Conservation (phyloP, 1,284 basidiomycete genomes). For the Volvariella surrecta region DNA sequence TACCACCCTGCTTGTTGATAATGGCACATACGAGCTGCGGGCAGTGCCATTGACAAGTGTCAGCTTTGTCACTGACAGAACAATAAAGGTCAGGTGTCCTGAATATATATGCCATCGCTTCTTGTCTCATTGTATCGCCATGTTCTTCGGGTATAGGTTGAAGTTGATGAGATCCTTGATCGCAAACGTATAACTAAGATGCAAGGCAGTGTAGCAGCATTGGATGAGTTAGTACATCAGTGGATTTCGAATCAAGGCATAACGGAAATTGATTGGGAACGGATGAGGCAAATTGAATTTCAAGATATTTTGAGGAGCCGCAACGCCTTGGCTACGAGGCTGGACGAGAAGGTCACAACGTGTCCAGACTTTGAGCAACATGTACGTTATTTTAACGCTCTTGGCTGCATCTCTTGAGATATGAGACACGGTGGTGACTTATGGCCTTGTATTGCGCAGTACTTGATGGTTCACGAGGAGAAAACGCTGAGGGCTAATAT, state of each 20-base stretch:
- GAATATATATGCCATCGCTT: slow-evolving; percentile 7
- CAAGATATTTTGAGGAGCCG: slow-evolving; percentile 74
- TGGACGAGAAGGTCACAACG: slow-evolving; percentile 40
- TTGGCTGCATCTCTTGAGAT: no score
- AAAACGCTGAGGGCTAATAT: slow-evolving; percentile 72
- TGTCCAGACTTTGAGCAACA: slow-evolving; percentile 64
- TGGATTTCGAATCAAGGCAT: slow-evolving; percentile 43
- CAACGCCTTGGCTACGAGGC: slow-evolving; percentile 36
- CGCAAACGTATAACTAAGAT: slow-evolving; percentile 58
- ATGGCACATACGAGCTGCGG: slow-evolving; percentile 64
- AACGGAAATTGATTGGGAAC: slow-evolving; percentile 79
- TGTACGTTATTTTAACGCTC: slow-evolving; percentile 41
- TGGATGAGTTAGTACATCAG: slow-evolving; percentile 40
- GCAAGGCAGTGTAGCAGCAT: slow-evolving; percentile 30
- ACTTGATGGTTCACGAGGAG: slow-evolving; percentile 64
- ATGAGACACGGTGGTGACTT: no score
- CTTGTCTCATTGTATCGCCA: slow-evolving; percentile 5
- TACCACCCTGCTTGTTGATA: slow-evolving; percentile 34
- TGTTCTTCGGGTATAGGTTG: slow-evolving; percentile 39
- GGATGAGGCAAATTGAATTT: slow-evolving; percentile 84
- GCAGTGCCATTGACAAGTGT: slow-evolving; percentile 72
- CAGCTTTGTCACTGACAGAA: slow-evolving; percentile 62
- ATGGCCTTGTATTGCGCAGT: slow-evolving; percentile 39
- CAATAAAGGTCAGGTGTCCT: slow-evolving; percentile 53
- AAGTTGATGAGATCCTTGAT: slow-evolving; percentile 61